Conservation (phyloP, 2,329 filamentous ascomycete species). For the Ophiostoma tasmaniense region DNA sequence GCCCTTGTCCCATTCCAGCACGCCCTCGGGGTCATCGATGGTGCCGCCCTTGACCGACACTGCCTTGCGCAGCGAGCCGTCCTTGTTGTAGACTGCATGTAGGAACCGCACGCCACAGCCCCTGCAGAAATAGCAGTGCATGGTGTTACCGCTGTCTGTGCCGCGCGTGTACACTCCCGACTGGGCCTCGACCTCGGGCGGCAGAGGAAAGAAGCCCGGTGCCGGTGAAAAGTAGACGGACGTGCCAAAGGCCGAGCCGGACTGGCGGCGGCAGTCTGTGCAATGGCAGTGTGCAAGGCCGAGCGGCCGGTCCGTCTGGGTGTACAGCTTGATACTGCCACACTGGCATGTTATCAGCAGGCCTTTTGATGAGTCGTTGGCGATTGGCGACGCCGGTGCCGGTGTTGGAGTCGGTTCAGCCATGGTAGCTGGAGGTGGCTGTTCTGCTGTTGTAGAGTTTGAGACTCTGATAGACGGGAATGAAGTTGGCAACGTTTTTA, state of each 20-base stretch:
- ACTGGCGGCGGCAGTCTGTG: conserved; percentile 55
- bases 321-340: background rate
- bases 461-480: too few relatives aligned
- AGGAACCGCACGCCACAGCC: conserved; percentile 35
- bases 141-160: conserved; percentile 9
- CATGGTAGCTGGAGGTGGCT: background rate
- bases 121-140: conserved; percentile 25
- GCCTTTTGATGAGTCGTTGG: background rate
- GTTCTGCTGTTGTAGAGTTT: too few relatives aligned
- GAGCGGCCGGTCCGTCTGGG: background rate
- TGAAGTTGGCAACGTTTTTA: too few relatives aligned
- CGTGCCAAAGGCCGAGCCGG: conserved; percentile 36
- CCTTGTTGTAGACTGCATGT: conserved; percentile 33
- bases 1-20: conserved; percentile 31
- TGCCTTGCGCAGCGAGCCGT: conserved; percentile 29
- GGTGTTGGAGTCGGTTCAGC: background rate
- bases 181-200: background rate
- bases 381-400: background rate
- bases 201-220: conserved; percentile 14
- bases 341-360: background rate
- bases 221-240: conserved; percentile 17
- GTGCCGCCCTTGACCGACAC: background rate
- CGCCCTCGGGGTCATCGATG: background rate
- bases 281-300: conserved; percentile 64
- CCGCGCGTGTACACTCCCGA: background rate